Conservation (phyloP, 169 alveolate genomes). For the Plasmodium gallinaceum region DNA sequence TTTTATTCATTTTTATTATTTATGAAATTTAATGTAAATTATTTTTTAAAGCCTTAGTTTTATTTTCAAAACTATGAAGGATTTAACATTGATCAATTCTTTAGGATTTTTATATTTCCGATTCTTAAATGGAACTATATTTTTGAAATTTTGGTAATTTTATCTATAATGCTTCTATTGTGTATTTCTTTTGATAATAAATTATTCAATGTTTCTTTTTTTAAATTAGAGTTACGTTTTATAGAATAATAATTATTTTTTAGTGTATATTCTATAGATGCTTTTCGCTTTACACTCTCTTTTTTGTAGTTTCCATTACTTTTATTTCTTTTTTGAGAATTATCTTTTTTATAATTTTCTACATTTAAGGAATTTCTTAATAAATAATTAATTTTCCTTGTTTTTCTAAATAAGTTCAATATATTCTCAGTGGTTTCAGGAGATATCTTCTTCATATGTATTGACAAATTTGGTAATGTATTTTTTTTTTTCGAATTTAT, state of each 20-base stretch:
- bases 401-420: constrained; percentile 36
- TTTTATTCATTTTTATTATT: too few species aligned
- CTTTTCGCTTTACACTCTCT: not conserved
- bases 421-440: constrained; percentile 35
- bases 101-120: too few species aligned
- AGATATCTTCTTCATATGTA: constrained; percentile 30
- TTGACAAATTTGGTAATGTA: constrained; percentile 30
- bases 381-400: constrained; percentile 49
- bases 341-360: constrained; percentile 2
- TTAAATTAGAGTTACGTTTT: not conserved
- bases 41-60: too few species aligned
- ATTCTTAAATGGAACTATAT: too few species aligned
- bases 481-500: constrained; percentile 26
- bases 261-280: constrained; percentile 7
- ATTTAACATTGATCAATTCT: too few species aligned
- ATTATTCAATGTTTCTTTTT: not conserved
- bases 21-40: too few species aligned
- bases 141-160: not conserved
- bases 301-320: not conserved
- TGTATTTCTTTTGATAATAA: not conserved
- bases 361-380: constrained; percentile 32
- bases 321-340: constrained; percentile 26
- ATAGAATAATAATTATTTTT: constrained; percentile 3
- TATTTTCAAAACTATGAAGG: too few species aligned
- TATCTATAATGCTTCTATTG: not conserved